phyloP scores from a whole-genome alignment of 2,329 filamentous ascomycete genomes.

The Colletotrichum echinochloae region DNA sequence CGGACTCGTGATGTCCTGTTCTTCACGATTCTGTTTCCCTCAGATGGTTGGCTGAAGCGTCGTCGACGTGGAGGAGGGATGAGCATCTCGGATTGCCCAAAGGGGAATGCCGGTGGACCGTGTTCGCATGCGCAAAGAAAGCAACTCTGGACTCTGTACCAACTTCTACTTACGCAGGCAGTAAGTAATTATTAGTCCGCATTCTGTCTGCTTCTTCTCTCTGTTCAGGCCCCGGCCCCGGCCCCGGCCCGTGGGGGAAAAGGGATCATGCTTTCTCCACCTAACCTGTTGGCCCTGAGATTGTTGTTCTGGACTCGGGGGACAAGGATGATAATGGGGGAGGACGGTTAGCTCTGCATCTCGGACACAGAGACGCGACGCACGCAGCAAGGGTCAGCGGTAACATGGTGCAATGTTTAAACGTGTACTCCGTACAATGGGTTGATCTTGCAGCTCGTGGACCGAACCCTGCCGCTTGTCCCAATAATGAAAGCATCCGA shows the following conservation, averaged over 20 bases:
- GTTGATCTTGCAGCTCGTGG: conserved; percentile 1
- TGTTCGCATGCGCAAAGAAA: conserved; percentile 10
- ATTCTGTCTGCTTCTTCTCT: conserved; percentile 12
- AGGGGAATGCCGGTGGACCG: conserved; percentile 27
- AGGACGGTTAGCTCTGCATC: background rate
- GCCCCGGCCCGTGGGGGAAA: background rate
- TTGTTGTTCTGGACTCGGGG: conserved; percentile 9
- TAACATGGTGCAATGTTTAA: background rate
- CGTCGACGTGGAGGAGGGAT: conserved; percentile 45
- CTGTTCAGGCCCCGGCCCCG: background rate
- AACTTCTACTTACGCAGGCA: too few species aligned
- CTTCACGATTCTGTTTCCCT: background rate
- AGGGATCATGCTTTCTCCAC: conserved; percentile 8
- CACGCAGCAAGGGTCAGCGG: background rate
- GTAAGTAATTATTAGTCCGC: too few species aligned
- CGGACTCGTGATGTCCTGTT: background rate
- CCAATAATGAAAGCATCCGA: background rate
- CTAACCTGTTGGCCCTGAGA: conserved; percentile 14
- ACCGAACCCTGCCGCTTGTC: background rate
- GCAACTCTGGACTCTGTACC: conserved; percentile 32
- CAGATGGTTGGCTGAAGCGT: conserved; percentile 25
- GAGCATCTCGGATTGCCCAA: conserved; percentile 37
- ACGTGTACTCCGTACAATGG: background rate
- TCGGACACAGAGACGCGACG: background rate
- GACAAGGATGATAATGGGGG: conserved; percentile 14